Conservation (phyloP, 345 rosid species). For the Corchorus capsularis region DNA sequence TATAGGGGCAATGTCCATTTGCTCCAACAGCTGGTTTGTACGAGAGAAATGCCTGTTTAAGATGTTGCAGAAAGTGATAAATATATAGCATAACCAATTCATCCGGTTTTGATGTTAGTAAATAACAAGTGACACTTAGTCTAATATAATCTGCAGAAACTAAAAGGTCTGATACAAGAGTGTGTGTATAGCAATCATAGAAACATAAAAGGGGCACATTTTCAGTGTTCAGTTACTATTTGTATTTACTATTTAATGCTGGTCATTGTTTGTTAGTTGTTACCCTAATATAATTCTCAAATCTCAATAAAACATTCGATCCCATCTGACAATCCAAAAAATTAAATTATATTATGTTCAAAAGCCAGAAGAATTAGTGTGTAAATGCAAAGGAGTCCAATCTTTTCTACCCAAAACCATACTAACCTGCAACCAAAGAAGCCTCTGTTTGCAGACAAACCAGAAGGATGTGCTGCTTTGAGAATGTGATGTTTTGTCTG, state of each 20-base stretch:
- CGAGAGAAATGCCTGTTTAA: slow-evolving; percentile 83
- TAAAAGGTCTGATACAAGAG: neutral
- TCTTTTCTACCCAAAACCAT: neutral
- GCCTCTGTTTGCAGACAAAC: slow-evolving; percentile 94
- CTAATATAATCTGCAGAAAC: neutral
- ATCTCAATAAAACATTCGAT: slow-evolving; percentile 1
- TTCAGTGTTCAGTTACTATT: neutral
- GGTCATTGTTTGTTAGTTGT: neutral
- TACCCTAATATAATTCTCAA: neutral
- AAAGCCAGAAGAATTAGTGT: neutral
- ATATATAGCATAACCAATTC: neutral
- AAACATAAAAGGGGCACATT: neutral
- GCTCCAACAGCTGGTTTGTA: slow-evolving; percentile 75
- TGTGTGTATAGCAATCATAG: neutral
- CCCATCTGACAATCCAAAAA: neutral
- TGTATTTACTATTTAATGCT: neutral
- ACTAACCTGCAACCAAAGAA: slow-evolving; percentile 96
- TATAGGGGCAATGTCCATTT: slow-evolving; percentile 60
- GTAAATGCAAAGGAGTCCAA: neutral
- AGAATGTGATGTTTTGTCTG: slow-evolving; percentile 84
- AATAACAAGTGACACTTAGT: neutral
- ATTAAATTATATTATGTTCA: neutral
- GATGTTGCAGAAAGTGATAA: neutral
- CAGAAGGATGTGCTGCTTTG: slow-evolving; percentile 99
- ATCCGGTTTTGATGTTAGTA: neutral